These are phyloP conservation scores for Emericellopsis atlantica DNA, from an alignment of 2,329 filamentous ascomycete genomes.

Conservation along the genomic window DNA sequence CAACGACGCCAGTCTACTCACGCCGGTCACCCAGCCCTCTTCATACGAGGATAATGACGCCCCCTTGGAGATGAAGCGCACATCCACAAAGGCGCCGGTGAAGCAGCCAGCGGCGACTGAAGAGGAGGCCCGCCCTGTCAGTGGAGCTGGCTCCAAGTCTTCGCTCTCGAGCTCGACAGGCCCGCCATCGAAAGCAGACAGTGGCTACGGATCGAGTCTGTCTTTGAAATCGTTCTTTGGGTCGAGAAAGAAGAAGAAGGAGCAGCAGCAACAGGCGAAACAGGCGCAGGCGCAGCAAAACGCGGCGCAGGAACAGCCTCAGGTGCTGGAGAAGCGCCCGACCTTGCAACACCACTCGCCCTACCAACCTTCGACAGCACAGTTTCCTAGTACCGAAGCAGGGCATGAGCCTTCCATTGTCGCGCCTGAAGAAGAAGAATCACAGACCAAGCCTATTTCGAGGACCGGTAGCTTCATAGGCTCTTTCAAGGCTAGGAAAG, in stretches of 20 bases:
- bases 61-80: too few relatives aligned
- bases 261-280: constrained; percentile 10
- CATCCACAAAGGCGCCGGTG: background rate
- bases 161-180: constrained; percentile 16
- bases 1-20: too few relatives aligned
- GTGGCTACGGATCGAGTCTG: constrained; percentile 47
- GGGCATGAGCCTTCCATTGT: background rate
- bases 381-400: background rate
- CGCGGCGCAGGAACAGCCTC: constrained; percentile 1
- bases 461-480: background rate
- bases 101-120: background rate
- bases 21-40: too few relatives aligned
- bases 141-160: constrained; percentile 30
- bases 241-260: constrained; percentile 15
- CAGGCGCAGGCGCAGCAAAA: constrained; percentile 11
- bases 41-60: too few relatives aligned
- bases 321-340: background rate
- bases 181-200: constrained; percentile 43
- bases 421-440: background rate
- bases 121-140: constrained; percentile 23
- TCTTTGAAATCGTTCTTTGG: constrained; percentile 40
- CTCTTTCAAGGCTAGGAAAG: background rate
- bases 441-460: background rate
- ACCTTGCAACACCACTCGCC: constrained; percentile 1
- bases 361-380: background rate